Percentiles rank a stretch among this genome's conserved stretches.
Conservation (phyloP, 495 filamentous ascomycete species). For the Penicillium lagena region DNA sequence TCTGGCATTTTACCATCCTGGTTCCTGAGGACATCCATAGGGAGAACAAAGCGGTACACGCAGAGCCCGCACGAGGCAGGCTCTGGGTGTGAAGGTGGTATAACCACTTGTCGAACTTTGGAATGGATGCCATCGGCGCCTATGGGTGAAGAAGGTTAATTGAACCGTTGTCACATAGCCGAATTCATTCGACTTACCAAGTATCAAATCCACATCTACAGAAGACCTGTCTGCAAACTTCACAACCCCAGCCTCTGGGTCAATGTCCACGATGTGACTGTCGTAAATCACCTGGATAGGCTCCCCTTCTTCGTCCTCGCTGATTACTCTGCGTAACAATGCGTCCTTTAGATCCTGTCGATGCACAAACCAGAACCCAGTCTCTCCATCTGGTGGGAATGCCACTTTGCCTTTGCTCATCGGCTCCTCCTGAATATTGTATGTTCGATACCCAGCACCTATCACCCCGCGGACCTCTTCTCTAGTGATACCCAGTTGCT, state of each 20-base stretch:
- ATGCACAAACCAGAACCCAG: conserved; percentile 2
- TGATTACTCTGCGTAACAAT: background rate
- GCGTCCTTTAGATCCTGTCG: conserved; percentile 7
- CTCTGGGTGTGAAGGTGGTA: conserved; percentile 4
- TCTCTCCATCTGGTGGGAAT: conserved; percentile 1
- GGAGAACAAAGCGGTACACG: conserved; percentile 3
- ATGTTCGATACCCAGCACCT: conserved; percentile 2
- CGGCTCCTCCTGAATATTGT: conserved; percentile 1
- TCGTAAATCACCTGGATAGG: background rate
- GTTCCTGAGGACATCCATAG: conserved; percentile 2
- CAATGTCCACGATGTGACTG: conserved; percentile 2
- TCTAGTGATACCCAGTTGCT: conserved; percentile 4
- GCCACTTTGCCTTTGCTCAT: background rate
- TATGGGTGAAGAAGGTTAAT: background rate
- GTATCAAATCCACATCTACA: conserved; percentile 3
- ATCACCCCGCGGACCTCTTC: background rate
- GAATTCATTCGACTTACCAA: background rate
- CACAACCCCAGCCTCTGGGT: conserved; percentile 1
- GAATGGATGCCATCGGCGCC: conserved; percentile 4
- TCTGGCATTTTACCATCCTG: background rate
- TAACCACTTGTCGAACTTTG: conserved; percentile 1
- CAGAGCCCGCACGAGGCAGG: conserved; percentile 2
- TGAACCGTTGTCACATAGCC: background rate
- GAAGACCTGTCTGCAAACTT: background rate
- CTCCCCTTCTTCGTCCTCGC: background rate